Conservation (phyloP, 2,329 filamentous ascomycete genomes). For the Pseudogymnoascus sp. region DNA sequence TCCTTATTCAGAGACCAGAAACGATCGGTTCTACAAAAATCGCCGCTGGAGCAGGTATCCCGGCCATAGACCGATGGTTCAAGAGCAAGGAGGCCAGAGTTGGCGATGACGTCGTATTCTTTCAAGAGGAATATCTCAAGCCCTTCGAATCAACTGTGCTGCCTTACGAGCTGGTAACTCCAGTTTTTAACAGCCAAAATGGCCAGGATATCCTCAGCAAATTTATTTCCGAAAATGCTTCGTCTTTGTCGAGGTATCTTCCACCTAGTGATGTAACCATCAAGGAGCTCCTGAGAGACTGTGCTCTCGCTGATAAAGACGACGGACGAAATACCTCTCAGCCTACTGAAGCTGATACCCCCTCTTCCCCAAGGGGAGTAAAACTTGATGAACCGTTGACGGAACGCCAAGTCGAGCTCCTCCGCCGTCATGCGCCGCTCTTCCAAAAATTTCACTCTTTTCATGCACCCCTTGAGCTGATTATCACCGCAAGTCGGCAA, state of each 20-base stretch:
- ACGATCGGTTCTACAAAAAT: not conserved
- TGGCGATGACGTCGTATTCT: not conserved
- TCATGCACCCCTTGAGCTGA: conserved; percentile 34
- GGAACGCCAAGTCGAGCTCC: not conserved
- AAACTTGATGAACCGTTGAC: not conserved
- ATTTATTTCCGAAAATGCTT: not conserved
- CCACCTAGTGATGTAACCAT: conserved; percentile 23
- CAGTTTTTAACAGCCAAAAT: conserved; percentile 3
- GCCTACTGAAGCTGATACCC: not conserved
- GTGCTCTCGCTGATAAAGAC: not conserved
- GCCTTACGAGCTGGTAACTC: conserved; percentile 50
- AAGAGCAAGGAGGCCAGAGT: not conserved
- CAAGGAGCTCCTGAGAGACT: conserved; percentile 4
- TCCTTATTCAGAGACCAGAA: conserved; percentile 38
- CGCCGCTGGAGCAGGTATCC: conserved; percentile 39
- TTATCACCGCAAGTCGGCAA: conserved; percentile 20
- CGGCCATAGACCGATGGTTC: conserved; percentile 58
- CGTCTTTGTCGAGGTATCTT: conserved; percentile 12
- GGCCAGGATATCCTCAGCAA: not conserved
- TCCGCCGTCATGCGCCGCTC: not conserved
- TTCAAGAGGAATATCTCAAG: conserved; percentile 31
- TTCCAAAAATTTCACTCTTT: conserved; percentile 38
- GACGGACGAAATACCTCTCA: not conserved
- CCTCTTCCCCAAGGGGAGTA: not conserved
- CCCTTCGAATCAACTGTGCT: conserved; percentile 43